Conservation (phyloP, 345 rosid genomes). For the Lepidium aucheri region DNA sequence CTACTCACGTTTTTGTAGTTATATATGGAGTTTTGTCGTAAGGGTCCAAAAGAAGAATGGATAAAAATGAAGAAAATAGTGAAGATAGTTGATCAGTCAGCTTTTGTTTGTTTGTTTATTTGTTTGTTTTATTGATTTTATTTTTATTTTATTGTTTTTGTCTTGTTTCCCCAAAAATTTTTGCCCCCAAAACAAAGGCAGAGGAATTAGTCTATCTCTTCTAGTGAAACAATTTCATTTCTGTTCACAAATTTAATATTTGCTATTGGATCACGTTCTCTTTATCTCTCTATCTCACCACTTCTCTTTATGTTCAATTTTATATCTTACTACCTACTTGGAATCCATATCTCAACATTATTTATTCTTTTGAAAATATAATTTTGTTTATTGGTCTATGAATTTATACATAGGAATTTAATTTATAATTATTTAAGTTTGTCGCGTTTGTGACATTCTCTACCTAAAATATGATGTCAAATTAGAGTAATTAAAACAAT, state of each 20-base stretch:
- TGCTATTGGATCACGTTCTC: slow-evolving; percentile 40
- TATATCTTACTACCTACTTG: not conserved
- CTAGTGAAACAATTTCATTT: slow-evolving; percentile 37
- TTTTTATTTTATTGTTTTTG: not conserved
- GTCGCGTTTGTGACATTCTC: no score
- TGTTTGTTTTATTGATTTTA: not conserved
- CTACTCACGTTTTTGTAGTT: not conserved
- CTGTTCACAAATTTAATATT: slow-evolving; percentile 49
- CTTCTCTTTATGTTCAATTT: not conserved
- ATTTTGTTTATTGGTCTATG: not conserved
- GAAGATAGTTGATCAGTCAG: slow-evolving; percentile 18
- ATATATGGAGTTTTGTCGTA: not conserved
- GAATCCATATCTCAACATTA: not conserved
- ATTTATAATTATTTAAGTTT: no score
- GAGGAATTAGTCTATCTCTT: slow-evolving; percentile 29
- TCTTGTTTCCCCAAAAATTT: slow-evolving; percentile 7
- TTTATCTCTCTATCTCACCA: not conserved
- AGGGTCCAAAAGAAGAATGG: slow-evolving; percentile 14
- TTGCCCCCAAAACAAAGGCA: slow-evolving; percentile 26
- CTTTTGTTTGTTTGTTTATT: slow-evolving; percentile 2
- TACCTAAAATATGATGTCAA: no score
- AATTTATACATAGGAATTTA: no score
- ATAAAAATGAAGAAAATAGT: not conserved
- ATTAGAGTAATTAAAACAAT: no score
- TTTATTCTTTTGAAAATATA: not conserved